These are phyloP conservation scores for Pseudoturritis turrita DNA, from an alignment of 345 rosid genomes.

Conservation along the genomic window DNA sequence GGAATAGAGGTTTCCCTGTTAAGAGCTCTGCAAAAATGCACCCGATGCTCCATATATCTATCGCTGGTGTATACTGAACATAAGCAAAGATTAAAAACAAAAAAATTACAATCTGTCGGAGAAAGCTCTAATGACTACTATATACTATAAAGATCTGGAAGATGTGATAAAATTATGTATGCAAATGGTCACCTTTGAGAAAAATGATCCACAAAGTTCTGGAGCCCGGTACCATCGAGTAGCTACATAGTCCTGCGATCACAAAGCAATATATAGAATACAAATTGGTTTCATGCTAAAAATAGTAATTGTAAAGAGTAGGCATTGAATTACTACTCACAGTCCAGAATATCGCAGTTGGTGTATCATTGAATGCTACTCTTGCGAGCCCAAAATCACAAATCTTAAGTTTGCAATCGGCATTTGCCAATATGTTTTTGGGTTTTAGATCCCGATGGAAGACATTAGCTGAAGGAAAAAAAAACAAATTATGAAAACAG, in stretches of 20 bases:
- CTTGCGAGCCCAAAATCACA: slow-evolving; percentile 99
- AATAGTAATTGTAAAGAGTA: background rate
- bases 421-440: slow-evolving; percentile 89
- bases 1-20: slow-evolving; percentile 94
- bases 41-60: slow-evolving; percentile 96
- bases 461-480: slow-evolving; percentile 60
- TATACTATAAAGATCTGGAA: background rate
- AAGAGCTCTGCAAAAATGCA: slow-evolving; percentile 95
- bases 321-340: slow-evolving; percentile 36
- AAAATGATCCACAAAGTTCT: slow-evolving; percentile 94
- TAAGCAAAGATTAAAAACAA: slow-evolving; percentile 1
- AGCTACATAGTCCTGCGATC: slow-evolving; percentile 82
- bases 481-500: background rate
- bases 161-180: background rate
- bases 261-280: background rate
- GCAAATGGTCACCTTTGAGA: slow-evolving; percentile 67
- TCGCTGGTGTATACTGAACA: slow-evolving; percentile 91
- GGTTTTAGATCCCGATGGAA: slow-evolving; percentile 95
- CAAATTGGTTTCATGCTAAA: background rate
- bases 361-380: slow-evolving; percentile 91
- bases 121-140: background rate
- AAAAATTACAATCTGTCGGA: background rate
- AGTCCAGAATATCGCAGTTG: slow-evolving; percentile 94
- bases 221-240: slow-evolving; percentile 98
- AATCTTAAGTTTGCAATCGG: slow-evolving; percentile 91